phyloP scores from a whole-genome alignment of 2,329 filamentous ascomycete species.

The Stagonosporopsis cucurbitacearum region DNA sequence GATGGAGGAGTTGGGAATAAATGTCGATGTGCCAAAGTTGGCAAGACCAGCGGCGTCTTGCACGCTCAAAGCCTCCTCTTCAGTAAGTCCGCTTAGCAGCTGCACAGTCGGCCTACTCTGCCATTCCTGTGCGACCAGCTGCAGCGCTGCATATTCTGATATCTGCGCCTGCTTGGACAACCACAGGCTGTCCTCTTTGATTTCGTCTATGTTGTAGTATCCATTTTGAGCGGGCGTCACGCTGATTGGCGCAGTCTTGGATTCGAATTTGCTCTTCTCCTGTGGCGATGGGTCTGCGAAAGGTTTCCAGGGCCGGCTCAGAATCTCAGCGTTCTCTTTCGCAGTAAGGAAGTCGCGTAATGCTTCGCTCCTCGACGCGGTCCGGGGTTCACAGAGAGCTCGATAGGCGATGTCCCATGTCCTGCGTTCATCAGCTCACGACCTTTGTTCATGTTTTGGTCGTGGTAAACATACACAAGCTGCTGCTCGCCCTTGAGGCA shows the following conservation, averaged over 20 bases:
- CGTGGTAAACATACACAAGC: constrained; percentile 70
- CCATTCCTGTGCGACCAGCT: constrained; percentile 81
- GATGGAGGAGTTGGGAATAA: constrained; percentile 53
- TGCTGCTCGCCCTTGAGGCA: constrained; percentile 81
- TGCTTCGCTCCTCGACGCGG: constrained; percentile 39
- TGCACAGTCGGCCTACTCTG: constrained; percentile 79
- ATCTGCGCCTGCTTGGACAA: constrained; percentile 78
- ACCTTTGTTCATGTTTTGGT: neutral
- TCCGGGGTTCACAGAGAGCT: constrained; percentile 60
- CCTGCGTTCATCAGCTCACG: constrained; percentile 56
- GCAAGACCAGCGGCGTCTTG: constrained; percentile 74
- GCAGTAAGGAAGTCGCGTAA: constrained; percentile 75
- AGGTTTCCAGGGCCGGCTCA: constrained; percentile 71
- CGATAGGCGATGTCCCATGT: constrained; percentile 65
- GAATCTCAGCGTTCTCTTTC: constrained; percentile 69
- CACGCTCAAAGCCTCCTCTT: constrained; percentile 78
- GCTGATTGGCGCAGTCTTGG: constrained; percentile 86
- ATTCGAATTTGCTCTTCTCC: constrained; percentile 76
- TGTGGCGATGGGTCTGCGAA: constrained; percentile 69
- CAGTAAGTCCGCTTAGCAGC: constrained; percentile 73
- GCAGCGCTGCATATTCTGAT: constrained; percentile 81
- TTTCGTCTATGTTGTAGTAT: constrained; percentile 74
- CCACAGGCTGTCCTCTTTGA: constrained; percentile 88
- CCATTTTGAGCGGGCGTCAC: constrained; percentile 71
- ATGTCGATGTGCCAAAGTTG: constrained; percentile 63